Base-by-base conservation (phyloP, 805 yeast species). In the Scheffersomyces spartinae region DNA sequence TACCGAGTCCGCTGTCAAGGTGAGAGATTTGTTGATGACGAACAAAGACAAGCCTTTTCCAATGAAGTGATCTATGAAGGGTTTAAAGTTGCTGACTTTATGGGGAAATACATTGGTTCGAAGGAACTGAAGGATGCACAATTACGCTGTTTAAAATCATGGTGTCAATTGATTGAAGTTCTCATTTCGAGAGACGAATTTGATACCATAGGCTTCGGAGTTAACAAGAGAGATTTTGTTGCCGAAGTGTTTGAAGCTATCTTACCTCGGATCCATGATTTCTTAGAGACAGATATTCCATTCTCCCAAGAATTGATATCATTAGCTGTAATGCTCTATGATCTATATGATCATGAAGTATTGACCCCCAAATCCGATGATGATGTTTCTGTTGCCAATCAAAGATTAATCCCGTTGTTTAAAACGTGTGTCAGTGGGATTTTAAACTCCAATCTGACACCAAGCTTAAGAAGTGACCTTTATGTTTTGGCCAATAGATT, bases 101-200 rank as follows among this genome's bases (percentile, higher is more conserved):
- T 74, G 16, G 52, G 58, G 0, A 67, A 67, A 36, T 56, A 61
- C 13, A 39, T 70, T 9, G 51, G 70, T n/a, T 57, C 55, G 21
- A 56, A 59, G 22, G 58, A 61, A 20, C 64, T 72, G 36, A 63
- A 63, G 32, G 46, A 60, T 2, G 55, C 61, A 6, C 91, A 79
- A 33, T 52, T 78, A 24, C 52, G 64, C 9, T 71, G 77, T 30
- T 52, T 88, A 15, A 83, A 76, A 41, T 69, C 93, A 0, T 88
- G 97, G 97, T 74, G 76, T 13, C 77, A 75, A 36, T 49, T 86
- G 25, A 74, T 83, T 13, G 83, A 84, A 33, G 71, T 84, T 3
- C 51, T 83, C 23, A 72, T 82, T 4, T 61, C 72, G 4, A n/a
- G n/a, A n/a, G n/a, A n/a, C n/a, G n/a, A n/a, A n/a, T n/a, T n/a